These are phyloP conservation scores for Fusarium lateritium DNA, from an alignment of 2,329 filamentous ascomycete genomes.

Conservation along the genomic window DNA sequence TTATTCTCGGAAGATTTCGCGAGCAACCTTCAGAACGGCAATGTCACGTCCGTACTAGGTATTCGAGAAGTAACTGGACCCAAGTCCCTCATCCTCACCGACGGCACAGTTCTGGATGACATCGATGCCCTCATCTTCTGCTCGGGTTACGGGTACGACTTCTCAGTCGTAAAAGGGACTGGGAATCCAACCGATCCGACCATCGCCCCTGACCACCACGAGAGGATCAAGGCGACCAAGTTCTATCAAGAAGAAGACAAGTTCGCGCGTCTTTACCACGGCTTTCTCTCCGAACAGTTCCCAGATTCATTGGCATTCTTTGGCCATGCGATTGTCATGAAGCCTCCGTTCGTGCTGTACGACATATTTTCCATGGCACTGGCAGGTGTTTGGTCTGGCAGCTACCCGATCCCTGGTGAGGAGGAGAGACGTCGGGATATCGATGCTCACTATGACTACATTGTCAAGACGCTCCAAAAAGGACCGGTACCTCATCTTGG, in stretches of 20 bases:
- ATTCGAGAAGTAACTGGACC: conserved; percentile 51
- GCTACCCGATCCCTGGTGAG: conserved; percentile 36
- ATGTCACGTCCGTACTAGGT: conserved; percentile 47
- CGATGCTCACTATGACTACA: conserved; percentile 48
- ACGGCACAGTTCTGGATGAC: conserved; percentile 52
- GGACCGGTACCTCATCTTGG: conserved; percentile 49
- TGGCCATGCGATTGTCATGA: conserved; percentile 47
- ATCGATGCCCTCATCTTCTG: conserved; percentile 54
- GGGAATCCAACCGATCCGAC: conserved; percentile 49
- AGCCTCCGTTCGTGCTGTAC: conserved; percentile 48
- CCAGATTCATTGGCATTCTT: conserved; percentile 52
- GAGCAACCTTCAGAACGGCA: conserved; percentile 47
- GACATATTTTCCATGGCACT: conserved; percentile 53
- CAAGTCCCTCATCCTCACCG: conserved; percentile 48
- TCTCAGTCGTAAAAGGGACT: conserved; percentile 49
- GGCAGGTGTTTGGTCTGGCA: conserved; percentile 49
- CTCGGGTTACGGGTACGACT: conserved; percentile 52
- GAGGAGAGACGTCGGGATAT: conserved; percentile 49
- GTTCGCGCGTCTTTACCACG: conserved; percentile 52
- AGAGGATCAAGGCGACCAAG: conserved; percentile 41
- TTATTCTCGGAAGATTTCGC: conserved; percentile 51
- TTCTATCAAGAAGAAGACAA: conserved; percentile 41
- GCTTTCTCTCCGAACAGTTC: conserved; percentile 53
- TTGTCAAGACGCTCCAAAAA: conserved; percentile 39
- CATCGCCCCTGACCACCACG: conserved; percentile 47